A percentile compares a stretch with the other conserved stretches of the same genome.
Evolutionary conservation across 2,329 filamentous ascomycete genomes (phyloP).

Genomic region (Drechmeria coniospora): DNA sequence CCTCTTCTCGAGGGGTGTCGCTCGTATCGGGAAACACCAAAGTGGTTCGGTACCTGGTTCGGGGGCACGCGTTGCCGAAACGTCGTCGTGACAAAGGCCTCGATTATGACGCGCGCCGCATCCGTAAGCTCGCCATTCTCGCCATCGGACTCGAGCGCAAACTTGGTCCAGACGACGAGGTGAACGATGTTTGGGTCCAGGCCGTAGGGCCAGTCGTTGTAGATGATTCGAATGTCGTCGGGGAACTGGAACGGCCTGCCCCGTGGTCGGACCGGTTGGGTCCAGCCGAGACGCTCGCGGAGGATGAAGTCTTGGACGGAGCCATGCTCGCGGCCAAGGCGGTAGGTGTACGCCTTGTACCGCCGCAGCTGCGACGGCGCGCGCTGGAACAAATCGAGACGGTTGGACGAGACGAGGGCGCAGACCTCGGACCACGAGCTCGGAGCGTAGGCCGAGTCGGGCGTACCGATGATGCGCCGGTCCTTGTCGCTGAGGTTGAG

Average conservation of each 20-base stretch:
- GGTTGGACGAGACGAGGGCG: slow-evolving; percentile 46
- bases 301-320: slow-evolving; percentile 68
- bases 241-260: slow-evolving; percentile 25
- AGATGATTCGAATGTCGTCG: slow-evolving; percentile 56
- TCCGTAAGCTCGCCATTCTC: slow-evolving; percentile 51
- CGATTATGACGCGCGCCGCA: slow-evolving; percentile 46
- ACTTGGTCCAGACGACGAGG: slow-evolving; percentile 88
- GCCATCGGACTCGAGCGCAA: slow-evolving; percentile 55
- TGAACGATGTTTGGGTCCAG: slow-evolving; percentile 66
- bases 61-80: slow-evolving; percentile 42
- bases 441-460: slow-evolving; percentile 46
- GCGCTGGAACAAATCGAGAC: slow-evolving; percentile 62
- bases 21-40: no score
- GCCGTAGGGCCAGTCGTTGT: slow-evolving; percentile 92
- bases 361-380: slow-evolving; percentile 61
- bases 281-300: slow-evolving; percentile 55
- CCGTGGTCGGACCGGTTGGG: slow-evolving; percentile 19
- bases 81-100: slow-evolving; percentile 50
- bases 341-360: slow-evolving; percentile 56
- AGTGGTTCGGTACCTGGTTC: slow-evolving; percentile 42
- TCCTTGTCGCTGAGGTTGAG: slow-evolving; percentile 51
- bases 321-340: slow-evolving; percentile 51
- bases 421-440: slow-evolving; percentile 57
- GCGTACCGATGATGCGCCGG: slow-evolving; percentile 50
- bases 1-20: no score